Base-by-base conservation (phyloP, 2,329 filamentous ascomycete genomes). In the Fusarium sp. region DNA sequence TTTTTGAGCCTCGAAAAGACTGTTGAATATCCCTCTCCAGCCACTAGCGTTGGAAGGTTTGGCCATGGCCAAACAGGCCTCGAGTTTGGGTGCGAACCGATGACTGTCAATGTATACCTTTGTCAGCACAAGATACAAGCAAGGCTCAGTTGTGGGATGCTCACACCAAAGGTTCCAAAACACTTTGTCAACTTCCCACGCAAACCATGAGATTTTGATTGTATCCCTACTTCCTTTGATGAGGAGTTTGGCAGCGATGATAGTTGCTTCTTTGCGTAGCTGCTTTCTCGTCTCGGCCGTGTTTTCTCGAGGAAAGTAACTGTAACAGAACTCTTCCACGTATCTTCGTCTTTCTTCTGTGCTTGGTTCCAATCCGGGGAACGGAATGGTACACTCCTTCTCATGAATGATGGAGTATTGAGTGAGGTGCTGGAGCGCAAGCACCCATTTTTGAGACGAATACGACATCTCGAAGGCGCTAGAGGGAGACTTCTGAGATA, bases 241-340 rank as follows among this genome's bases (percentile, higher is more conserved):
- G 18, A 53, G 26, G 3, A n/a, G 7, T 1, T 41, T 30, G 14
- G 35, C 50, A 2, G 32, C 56, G 14, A 35, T 9, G 27, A 50
- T 45, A 15, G 56, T 23, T 15, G 26, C 41, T 12, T 41, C 3
- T 6, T 42, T 48, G 7, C 26, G 14, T n/a, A 33, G 6, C 2
- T 20, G 3, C n/a, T 23, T 5, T 12, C 4, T 48, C 0, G 18
- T 4, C 0, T 30, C 9, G 27, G 5, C 2, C 4, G 2, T n/a
- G 8, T 23, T 17, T 3, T 32, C 27, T 23, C n/a, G 32, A 0
- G 46, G n/a, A 6, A 49, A 49, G 5, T 5, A 3, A 8, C 8
- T 7, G 4, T 30, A 49, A 27, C 32, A n/a, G 2, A 9, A 6
- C 1, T n/a, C 1, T 13, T 49, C 46, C 17, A 23, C 30, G 20